phyloP scores from a whole-genome alignment of 495 filamentous ascomycete genomes.

The Penicillium angulare region DNA sequence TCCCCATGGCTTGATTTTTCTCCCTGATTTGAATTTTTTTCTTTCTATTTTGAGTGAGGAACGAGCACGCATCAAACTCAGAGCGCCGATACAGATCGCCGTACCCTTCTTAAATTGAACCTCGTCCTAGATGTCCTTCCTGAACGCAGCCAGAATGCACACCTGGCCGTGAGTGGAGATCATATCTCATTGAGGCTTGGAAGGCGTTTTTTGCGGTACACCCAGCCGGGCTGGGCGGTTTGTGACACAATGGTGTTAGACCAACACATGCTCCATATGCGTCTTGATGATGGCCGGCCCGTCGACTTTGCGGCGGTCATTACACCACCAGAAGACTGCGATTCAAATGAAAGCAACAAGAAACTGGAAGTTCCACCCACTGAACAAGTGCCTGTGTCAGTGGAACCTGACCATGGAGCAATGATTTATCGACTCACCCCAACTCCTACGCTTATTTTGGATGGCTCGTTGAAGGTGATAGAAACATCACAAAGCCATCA shows the following conservation, averaged over 20 bases:
- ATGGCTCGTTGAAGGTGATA: constrained; percentile 43
- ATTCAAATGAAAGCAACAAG: constrained; percentile 6
- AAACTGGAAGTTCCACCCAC: too few relatives aligned
- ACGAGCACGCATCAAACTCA: too few relatives aligned
- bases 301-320: constrained; percentile 12
- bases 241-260: constrained; percentile 18
- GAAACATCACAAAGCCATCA: constrained; percentile 52
- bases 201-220: too few relatives aligned
- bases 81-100: too few relatives aligned
- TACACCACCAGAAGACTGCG: constrained; percentile 27
- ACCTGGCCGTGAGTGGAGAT: too few relatives aligned
- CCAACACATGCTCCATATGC: constrained; percentile 28
- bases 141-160: too few relatives aligned
- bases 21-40: neutral
- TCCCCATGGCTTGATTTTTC: neutral
- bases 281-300: constrained; percentile 17
- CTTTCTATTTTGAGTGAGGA: neutral
- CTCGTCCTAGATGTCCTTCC: too few relatives aligned
- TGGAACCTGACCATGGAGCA: constrained; percentile 18
- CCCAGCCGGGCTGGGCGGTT: too few relatives aligned
- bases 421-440: constrained; percentile 51
- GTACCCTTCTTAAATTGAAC: too few relatives aligned
- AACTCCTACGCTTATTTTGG: constrained; percentile 48
- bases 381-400: too few relatives aligned
- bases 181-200: neutral